A percentile compares a stretch with the other conserved stretches of the same genome.
phyloP scores from a whole-genome alignment of 495 filamentous ascomycete genomes.

The Aspergillus biplanus region DNA sequence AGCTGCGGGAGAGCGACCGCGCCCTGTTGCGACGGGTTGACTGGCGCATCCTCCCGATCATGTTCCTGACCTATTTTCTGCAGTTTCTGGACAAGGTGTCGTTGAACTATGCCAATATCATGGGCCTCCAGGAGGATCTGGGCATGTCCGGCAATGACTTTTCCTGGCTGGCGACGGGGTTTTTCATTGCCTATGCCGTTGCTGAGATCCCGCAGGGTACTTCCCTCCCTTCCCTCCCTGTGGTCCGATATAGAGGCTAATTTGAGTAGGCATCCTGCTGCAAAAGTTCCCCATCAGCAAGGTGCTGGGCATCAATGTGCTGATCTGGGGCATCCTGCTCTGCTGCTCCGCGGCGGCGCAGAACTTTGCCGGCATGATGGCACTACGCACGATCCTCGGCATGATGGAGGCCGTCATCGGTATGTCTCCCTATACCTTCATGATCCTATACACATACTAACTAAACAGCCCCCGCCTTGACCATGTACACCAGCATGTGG shows the following conservation, averaged over 20 bases:
- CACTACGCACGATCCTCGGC: constrained; percentile 62
- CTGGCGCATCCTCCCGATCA: constrained; percentile 58
- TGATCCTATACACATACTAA: neutral
- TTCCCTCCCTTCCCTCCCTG: constrained; percentile 6
- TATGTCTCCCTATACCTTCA: constrained; percentile 1
- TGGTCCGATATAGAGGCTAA: too few relatives aligned
- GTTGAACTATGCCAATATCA: constrained; percentile 64
- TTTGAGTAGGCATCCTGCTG: constrained; percentile 37
- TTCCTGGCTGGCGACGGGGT: constrained; percentile 55
- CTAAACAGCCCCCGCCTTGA: constrained; percentile 51
- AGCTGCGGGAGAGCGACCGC: constrained; percentile 33
- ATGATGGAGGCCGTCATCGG: constrained; percentile 67
- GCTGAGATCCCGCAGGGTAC: constrained; percentile 58
- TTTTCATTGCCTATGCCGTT: constrained; percentile 59
- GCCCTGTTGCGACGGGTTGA: constrained; percentile 54
- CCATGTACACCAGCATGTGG: constrained; percentile 56
- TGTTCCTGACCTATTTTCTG: constrained; percentile 65
- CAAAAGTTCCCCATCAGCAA: constrained; percentile 59
- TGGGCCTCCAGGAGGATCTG: constrained; percentile 56
- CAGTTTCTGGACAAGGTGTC: constrained; percentile 71
- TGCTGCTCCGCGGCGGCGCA: constrained; percentile 57
- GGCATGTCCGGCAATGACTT: constrained; percentile 57
- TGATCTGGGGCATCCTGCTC: constrained; percentile 63
- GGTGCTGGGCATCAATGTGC: constrained; percentile 58
- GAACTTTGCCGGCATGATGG: constrained; percentile 49